phyloP scores from a whole-genome alignment of 108 stramenopile genomes.

The Conticribra guillardii region DNA sequence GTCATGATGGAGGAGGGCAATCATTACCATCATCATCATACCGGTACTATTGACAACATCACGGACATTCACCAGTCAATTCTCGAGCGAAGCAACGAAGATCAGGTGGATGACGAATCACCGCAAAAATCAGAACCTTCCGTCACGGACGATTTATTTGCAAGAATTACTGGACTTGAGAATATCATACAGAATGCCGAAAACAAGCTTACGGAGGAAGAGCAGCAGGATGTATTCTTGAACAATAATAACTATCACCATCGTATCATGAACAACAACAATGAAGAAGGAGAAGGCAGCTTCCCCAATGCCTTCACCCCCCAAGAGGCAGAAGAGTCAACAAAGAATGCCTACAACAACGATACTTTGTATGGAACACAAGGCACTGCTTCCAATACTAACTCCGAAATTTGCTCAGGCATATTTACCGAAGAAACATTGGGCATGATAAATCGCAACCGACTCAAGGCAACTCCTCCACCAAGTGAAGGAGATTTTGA shows the following conservation, averaged over 20 bases:
- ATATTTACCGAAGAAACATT: slow-evolving; percentile 24
- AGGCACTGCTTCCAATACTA: neutral
- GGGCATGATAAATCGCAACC: slow-evolving; percentile 16
- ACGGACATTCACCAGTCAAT: neutral
- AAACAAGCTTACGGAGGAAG: neutral
- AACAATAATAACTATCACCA: no score
- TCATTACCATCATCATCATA: neutral
- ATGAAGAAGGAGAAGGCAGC: neutral
- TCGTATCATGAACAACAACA: no score
- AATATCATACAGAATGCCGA: slow-evolving; percentile 8
- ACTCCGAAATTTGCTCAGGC: slow-evolving; percentile 12
- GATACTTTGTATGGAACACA: no score
- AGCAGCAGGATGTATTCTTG: neutral
- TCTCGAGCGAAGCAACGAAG: neutral
- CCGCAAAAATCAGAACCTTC: slow-evolving; percentile 9
- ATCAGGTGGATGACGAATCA: neutral
- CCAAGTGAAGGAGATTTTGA: slow-evolving; percentile 26
- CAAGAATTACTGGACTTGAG: slow-evolving; percentile 21
- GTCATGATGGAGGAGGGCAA: neutral
- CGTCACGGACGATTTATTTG: slow-evolving; percentile 19
- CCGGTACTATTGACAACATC: neutral
- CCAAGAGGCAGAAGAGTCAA: no score
- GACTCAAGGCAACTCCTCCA: slow-evolving; percentile 26
- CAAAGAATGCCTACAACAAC: no score
- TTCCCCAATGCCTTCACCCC: no score